phyloP scores from a whole-genome alignment of 2,329 filamentous ascomycete species.

The Trichoderma simmonsii region DNA sequence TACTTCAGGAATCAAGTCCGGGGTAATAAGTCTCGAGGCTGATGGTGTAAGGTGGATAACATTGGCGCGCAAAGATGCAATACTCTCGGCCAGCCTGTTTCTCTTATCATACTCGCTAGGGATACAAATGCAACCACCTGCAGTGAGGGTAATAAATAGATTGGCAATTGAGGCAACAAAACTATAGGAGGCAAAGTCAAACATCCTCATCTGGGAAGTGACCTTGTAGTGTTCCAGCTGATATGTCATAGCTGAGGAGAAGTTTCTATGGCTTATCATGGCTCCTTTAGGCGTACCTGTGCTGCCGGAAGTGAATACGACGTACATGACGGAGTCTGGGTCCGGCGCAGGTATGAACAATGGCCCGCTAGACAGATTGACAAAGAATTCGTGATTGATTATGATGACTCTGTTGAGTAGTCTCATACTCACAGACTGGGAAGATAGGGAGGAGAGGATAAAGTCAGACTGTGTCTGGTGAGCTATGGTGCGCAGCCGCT shows the following conservation, averaged over 20 bases:
- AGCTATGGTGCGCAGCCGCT: background rate
- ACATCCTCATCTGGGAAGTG: background rate
- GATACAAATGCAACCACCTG: slow-evolving; percentile 37
- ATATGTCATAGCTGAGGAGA: slow-evolving; percentile 22
- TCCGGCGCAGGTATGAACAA: background rate
- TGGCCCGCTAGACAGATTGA: too few species aligned
- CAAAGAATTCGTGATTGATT: too few species aligned
- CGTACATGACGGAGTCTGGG: background rate
- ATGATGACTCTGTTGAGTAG: background rate
- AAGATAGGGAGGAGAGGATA: background rate
- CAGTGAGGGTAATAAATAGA: slow-evolving; percentile 12
- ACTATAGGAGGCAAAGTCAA: slow-evolving; percentile 21
- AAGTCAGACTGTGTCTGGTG: background rate
- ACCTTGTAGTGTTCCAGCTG: background rate
- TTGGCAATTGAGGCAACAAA: slow-evolving; percentile 21
- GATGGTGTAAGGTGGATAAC: slow-evolving; percentile 23
- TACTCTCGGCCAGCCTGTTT: too few species aligned
- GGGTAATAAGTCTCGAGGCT: background rate
- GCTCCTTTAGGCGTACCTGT: slow-evolving; percentile 24
- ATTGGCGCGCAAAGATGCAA: too few species aligned
- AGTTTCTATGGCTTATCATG: slow-evolving; percentile 18
- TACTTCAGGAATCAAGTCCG: too few species aligned
- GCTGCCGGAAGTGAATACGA: slow-evolving; percentile 3
- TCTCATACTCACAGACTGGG: background rate
- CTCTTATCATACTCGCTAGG: too few species aligned